Base-by-base conservation (phyloP, 2,329 filamentous ascomycete species). In the Cladophialophora bantiana region DNA sequence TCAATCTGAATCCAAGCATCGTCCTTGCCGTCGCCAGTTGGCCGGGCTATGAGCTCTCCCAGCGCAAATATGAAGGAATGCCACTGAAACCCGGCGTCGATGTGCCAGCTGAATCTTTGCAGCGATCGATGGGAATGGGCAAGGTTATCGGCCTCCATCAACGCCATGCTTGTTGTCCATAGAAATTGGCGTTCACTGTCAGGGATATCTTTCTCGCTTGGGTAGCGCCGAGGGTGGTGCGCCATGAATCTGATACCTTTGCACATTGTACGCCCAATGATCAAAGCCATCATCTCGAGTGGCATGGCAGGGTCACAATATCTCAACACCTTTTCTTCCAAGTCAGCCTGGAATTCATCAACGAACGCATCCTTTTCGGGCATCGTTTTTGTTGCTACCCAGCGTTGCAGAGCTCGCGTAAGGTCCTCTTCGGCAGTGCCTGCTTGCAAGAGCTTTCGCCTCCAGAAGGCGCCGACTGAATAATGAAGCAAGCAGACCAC, bases 401-500 rank as follows among this genome's bases (percentile, higher is more conserved):
- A 38, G 65, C 67, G 7, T 65, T 70, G 20, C 66, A 56, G 56
- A 20, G 45, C 52, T 36, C n/a, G 36, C n/a, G 26, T 12, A 7
- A 61, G 59, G 9, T 61, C 59, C 31, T 61, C 34, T 34, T 52
- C 53, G 7, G 59, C 20, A 3, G 50, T 54, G 15, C 53, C 52
- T 32, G 59, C 53, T 15, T 65, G 35, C n/a, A 20, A 9, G 35
- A 65, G 31, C 31, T 65, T 56, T 32, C 15, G 32, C 56, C 26
- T 61, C 85, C 81, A 2, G 82, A 75, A 53, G 89, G 87, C 0
- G 84, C 85, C 4, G 85, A 84, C 65, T 88, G 86, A 35, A 84
- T 85, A 0, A 85, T 87, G 72, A 88, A 86, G 64, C 88, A 85
- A 72, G 89, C 87, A 1, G 85, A 85, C 1, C 86, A 82, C 67